A percentile compares a stretch with the other conserved stretches of the same genome.
Conservation (phyloP, 2,329 filamentous ascomycete genomes). For the Sclerotinia trifoliorum region DNA sequence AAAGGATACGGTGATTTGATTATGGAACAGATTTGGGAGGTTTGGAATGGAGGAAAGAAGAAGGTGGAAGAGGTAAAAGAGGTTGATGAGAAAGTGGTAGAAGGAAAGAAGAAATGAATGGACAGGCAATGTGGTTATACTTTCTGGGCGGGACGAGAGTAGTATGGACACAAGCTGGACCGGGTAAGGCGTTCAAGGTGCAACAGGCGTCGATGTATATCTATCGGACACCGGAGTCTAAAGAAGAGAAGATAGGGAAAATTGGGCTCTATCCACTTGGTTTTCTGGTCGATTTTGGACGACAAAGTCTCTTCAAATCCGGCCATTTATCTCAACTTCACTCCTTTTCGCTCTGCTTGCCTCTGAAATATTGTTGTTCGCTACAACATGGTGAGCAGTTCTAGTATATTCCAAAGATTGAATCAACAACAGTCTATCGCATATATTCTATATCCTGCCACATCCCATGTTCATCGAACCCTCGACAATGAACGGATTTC, state of each 20-base stretch:
- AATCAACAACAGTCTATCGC: background rate
- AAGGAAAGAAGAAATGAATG: conserved; percentile 23
- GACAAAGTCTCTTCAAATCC: background rate
- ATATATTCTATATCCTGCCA: background rate
- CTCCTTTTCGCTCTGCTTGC: background rate
- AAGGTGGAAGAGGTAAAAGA: conserved; percentile 37
- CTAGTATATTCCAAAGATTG: background rate
- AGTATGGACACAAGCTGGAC: background rate
- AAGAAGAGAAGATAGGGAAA: background rate
- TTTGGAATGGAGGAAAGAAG: conserved; percentile 47
- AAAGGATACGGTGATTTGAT: conserved; percentile 46
- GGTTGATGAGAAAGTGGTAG: conserved; percentile 31
- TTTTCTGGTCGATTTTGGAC: background rate
- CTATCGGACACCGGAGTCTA: background rate
- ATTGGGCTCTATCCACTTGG: background rate
- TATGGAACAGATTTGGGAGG: conserved; percentile 48
- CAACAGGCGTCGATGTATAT: background rate
- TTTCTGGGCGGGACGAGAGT: background rate
- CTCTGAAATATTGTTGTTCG: background rate
- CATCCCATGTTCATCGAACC: conserved; percentile 1
- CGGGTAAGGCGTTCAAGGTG: background rate
- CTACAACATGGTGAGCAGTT: background rate
- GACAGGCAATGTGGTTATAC: background rate
- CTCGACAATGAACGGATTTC: background rate
- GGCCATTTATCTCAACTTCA: background rate